Percentiles rank a stretch among this genome's conserved stretches.
Evolutionary conservation across 192 early-diverging fungal species (phyloP).

Genomic region (Globomyces pollinis-pini): DNA sequence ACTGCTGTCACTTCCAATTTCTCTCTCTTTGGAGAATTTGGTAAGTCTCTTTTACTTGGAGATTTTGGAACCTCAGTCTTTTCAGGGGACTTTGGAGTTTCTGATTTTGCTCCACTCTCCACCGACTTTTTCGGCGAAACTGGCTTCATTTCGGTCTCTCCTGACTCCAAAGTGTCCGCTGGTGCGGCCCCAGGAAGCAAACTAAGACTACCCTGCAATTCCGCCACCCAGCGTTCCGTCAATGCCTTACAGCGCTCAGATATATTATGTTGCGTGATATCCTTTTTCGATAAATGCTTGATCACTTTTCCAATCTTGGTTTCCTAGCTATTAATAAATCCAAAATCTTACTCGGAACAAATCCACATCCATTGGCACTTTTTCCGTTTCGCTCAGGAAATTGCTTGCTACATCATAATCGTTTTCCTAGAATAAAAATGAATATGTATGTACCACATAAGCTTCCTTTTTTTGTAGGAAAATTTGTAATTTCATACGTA

Average conservation of each 20-base stretch:
- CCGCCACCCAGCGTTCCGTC: neutral
- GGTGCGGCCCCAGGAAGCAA: neutral
- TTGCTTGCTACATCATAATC: neutral
- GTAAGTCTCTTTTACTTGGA: neutral
- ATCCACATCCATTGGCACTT: constrained; percentile 3
- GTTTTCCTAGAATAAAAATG: neutral
- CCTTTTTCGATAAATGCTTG: constrained; percentile 4
- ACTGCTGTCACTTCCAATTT: no score
- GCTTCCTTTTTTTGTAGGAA: neutral
- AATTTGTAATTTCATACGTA: neutral
- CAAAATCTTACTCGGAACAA: no score
- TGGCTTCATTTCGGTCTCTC: neutral
- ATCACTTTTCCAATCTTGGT: constrained; percentile 12
- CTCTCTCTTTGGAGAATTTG: neutral
- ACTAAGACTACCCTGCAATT: neutral
- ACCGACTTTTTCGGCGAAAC: neutral
- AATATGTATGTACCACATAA: no score
- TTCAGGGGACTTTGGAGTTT: neutral
- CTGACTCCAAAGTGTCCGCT: neutral
- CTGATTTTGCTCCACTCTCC: neutral
- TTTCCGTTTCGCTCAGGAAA: neutral
- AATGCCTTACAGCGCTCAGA: neutral
- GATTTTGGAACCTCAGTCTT: neutral
- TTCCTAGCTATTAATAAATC: no score
- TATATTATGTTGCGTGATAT: neutral